Conservation (phyloP, 208 protist species). For the Leishmania guyanensis region DNA sequence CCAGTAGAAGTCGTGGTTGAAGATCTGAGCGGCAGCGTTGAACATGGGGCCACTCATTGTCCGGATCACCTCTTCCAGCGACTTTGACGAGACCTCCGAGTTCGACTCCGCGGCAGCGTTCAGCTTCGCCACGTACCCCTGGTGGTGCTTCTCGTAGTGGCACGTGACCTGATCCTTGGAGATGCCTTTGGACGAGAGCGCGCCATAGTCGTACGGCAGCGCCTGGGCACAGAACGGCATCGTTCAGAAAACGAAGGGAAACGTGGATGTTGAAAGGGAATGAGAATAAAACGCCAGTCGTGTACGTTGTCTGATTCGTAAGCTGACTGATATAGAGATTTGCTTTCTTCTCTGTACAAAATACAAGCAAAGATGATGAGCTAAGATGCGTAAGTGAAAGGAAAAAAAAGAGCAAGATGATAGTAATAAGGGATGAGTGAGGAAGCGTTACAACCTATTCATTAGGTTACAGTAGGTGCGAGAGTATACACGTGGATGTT, state of each 20-base stretch:
- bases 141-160: constrained; percentile 94
- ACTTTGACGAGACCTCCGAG: constrained; percentile 63
- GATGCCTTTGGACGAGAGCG: constrained; percentile 81
- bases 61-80: constrained; percentile 85
- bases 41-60: constrained; percentile 82
- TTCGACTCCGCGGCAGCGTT: constrained; percentile 79
- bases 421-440: neutral
- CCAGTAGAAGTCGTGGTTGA: constrained; percentile 97
- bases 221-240: constrained; percentile 77
- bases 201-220: constrained; percentile 81
- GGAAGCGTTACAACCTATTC: neutral
- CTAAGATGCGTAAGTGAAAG: neutral
- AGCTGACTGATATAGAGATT: neutral
- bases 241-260: neutral
- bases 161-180: constrained; percentile 89
- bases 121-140: constrained; percentile 91
- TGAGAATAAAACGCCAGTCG: neutral
- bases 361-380: neutral
- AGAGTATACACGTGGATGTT: neutral
- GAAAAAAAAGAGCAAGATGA: neutral
- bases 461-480: neutral
- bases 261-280: neutral
- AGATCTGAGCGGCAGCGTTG: constrained; percentile 94
- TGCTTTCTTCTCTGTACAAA: neutral
- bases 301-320: neutral